phyloP scores from a whole-genome alignment of 306 rosid genomes.

The Nissolia schottii region DNA sequence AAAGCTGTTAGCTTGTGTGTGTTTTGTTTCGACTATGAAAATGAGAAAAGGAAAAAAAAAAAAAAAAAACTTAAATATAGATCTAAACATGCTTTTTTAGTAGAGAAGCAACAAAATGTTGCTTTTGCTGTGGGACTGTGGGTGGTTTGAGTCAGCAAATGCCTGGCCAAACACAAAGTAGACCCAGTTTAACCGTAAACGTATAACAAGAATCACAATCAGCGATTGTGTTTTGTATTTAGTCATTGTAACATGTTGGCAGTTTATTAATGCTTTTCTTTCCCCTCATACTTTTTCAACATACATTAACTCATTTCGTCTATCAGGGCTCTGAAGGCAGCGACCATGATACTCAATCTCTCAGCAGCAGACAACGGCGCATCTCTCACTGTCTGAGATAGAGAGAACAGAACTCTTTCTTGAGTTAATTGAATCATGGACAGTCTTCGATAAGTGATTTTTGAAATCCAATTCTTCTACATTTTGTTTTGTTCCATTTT shows the following conservation, averaged over 20 bases:
- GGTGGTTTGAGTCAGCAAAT: neutral
- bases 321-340: slow-evolving; percentile 76
- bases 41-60: neutral
- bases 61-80: neutral
- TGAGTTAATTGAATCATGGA: neutral
- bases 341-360: slow-evolving; percentile 80
- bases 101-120: neutral
- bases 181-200: neutral
- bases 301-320: neutral
- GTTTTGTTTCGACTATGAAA: neutral
- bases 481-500: neutral
- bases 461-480: neutral
- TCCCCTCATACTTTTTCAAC: neutral
- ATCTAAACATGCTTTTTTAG: neutral
- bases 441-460: neutral
- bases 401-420: neutral
- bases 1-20: neutral
- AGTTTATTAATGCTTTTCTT: neutral
- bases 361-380: slow-evolving; percentile 85
- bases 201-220: neutral
- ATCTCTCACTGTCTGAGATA: slow-evolving; percentile 66
- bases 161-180: neutral
- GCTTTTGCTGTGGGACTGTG: neutral
- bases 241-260: neutral
- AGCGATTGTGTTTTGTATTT: neutral